These are phyloP conservation scores for Pseudogymnoascus sp. DNA, from an alignment of 2,329 filamentous ascomycete genomes.

Conservation along the genomic window DNA sequence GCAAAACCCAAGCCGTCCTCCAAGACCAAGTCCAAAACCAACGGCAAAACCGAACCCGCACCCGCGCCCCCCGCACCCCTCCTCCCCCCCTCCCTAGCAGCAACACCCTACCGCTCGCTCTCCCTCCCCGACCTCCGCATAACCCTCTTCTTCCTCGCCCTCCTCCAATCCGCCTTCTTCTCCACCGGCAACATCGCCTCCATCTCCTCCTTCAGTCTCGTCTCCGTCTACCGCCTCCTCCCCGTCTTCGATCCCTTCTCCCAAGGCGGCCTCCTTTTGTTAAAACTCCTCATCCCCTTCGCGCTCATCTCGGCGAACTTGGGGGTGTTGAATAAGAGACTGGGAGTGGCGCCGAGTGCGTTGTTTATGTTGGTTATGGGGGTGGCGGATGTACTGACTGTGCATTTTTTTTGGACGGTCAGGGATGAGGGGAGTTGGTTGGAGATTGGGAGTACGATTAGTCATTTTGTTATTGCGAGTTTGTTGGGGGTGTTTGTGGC, in stretches of 20 bases:
- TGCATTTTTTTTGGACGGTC: conserved; percentile 97
- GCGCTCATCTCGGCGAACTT: conserved; percentile 86
- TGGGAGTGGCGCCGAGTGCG: conserved; percentile 79
- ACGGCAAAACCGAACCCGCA: conserved; percentile 12
- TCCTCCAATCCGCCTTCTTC: conserved; percentile 95
- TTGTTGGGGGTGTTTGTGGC: conserved; percentile 85
- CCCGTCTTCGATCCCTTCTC: conserved; percentile 91
- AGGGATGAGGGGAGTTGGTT: conserved; percentile 95
- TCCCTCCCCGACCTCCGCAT: conserved; percentile 78
- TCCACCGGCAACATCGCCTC: conserved; percentile 94
- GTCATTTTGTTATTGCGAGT: conserved; percentile 89
- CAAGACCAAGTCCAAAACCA: conserved; percentile 10
- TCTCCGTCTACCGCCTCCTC: conserved; percentile 78
- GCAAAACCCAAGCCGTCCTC: background rate
- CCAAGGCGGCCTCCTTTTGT: conserved; percentile 75
- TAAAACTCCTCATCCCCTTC: conserved; percentile 92
- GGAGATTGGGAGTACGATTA: conserved; percentile 95
- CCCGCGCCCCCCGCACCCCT: background rate
- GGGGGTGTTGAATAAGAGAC: conserved; percentile 78
- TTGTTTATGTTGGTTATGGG: conserved; percentile 94
- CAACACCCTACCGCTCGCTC: conserved; percentile 49
- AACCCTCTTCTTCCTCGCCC: conserved; percentile 87
- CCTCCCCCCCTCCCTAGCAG: conserved; percentile 21
- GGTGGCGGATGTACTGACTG: conserved; percentile 79
- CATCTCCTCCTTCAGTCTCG: conserved; percentile 84